phyloP scores from a whole-genome alignment of 176 grass and related monocot genomes.

The Oryza meyeriana region DNA sequence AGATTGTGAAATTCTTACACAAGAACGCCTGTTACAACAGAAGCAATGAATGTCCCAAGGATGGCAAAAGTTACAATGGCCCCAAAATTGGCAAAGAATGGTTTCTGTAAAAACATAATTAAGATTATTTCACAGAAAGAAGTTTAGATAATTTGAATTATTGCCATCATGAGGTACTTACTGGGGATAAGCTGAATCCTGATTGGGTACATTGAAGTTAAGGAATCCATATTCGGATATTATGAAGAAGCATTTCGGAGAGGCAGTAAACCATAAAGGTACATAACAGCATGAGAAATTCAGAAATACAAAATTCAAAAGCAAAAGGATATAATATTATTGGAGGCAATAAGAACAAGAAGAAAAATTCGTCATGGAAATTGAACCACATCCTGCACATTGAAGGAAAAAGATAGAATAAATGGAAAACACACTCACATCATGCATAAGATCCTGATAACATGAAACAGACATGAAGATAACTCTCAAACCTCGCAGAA shows the following conservation, averaged over 20 bases:
- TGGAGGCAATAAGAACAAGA: slow-evolving; percentile 95
- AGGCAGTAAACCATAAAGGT: slow-evolving; percentile 19
- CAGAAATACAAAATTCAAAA: slow-evolving; percentile 12
- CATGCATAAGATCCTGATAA: background rate
- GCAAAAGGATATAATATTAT: slow-evolving; percentile 99
- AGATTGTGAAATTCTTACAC: slow-evolving; percentile 66
- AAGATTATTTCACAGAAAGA: slow-evolving; percentile 13
- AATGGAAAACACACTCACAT: background rate
- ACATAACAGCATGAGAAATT: background rate
- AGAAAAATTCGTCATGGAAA: slow-evolving; percentile 99
- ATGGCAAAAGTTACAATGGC: slow-evolving; percentile 97
- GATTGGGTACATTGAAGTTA: slow-evolving; percentile 87
- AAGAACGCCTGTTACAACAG: slow-evolving; percentile 86
- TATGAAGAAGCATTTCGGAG: slow-evolving; percentile 12
- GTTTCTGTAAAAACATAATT: slow-evolving; percentile 61
- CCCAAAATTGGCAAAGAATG: slow-evolving; percentile 98
- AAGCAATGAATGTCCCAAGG: slow-evolving; percentile 92
- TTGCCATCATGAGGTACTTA: slow-evolving; percentile 45
- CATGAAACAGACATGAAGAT: background rate
- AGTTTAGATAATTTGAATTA: slow-evolving; percentile 16
- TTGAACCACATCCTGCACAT: slow-evolving; percentile 95
- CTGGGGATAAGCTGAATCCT: slow-evolving; percentile 97
- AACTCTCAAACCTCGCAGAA: background rate
- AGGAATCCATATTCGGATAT: slow-evolving; percentile 48
- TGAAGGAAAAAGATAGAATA: slow-evolving; percentile 27